Conservation (phyloP, 257 asterid genomes). For the Solanum acaule region DNA sequence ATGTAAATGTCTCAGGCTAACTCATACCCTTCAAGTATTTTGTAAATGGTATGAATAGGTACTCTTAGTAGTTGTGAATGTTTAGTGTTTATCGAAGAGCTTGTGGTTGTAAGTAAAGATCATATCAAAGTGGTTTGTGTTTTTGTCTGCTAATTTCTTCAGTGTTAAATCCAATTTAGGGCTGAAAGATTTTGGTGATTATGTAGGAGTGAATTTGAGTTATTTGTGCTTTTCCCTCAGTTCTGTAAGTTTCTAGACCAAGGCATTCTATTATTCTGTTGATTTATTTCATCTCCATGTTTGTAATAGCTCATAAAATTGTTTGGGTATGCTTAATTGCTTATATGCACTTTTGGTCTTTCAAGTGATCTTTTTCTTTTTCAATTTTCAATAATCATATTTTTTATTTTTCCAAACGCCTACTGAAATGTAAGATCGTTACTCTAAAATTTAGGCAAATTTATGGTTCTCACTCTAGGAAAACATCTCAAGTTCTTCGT, state of each 20-base stretch:
- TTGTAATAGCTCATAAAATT: neutral
- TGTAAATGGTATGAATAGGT: constrained; percentile 3
- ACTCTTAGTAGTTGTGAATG: neutral
- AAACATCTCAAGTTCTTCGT: too few species aligned
- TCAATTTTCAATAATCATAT: too few species aligned
- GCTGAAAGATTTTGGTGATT: neutral
- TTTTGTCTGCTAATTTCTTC: neutral
- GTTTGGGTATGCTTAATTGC: neutral
- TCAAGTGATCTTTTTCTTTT: neutral
- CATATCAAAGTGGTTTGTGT: neutral
- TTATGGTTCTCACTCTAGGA: neutral
- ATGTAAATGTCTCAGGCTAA: constrained; percentile 10
- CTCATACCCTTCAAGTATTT: neutral
- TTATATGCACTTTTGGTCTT: neutral
- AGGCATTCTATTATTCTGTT: neutral
- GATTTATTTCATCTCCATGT: neutral
- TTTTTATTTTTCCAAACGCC: neutral
- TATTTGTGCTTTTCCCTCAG: neutral
- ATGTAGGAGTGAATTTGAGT: neutral
- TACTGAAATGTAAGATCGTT: neutral
- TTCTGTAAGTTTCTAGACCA: neutral
- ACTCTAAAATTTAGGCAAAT: neutral
- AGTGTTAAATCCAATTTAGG: neutral
- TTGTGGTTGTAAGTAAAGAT: neutral
- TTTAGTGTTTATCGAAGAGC: neutral